These are phyloP conservation scores for Nothomitra cinnamomea DNA, from an alignment of 2,329 filamentous ascomycete species.

Conservation along the genomic window DNA sequence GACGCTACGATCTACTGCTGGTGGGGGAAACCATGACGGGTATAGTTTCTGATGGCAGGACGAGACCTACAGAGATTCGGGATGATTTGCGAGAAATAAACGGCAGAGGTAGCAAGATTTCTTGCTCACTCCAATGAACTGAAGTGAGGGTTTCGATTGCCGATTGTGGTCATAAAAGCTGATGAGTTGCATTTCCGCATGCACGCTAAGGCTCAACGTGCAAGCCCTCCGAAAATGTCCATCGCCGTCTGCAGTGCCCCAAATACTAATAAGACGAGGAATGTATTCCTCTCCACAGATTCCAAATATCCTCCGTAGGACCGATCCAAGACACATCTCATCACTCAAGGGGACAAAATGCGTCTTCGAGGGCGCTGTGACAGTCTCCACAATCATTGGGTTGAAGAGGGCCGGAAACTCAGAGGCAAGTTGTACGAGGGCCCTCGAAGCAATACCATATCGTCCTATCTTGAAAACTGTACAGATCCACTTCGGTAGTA, in stretches of 20 bases:
- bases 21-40: constrained; percentile 18
- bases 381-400: background rate
- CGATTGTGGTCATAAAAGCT: constrained; percentile 18
- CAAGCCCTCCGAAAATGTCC: constrained; percentile 12
- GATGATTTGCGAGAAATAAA: constrained; percentile 15
- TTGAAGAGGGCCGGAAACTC: background rate
- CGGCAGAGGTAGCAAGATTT: constrained; percentile 20
- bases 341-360: background rate
- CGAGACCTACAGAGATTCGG: constrained; percentile 14
- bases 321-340: constrained; percentile 6
- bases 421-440: background rate
- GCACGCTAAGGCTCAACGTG: constrained; percentile 13
- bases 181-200: constrained; percentile 20
- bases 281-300: constrained; percentile 4
- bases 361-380: background rate
- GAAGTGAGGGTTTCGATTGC: constrained; percentile 10
- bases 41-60: constrained; percentile 21
- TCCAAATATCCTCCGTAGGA: constrained; percentile 6
- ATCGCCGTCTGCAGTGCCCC: constrained; percentile 11
- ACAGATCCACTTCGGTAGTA: background rate
- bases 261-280: constrained; percentile 9
- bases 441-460: background rate
- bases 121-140: constrained; percentile 19
- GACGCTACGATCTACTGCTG: constrained; percentile 6
- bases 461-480: background rate